Conservation (phyloP, 345 rosid species). For the Arabidopsis suecica region DNA sequence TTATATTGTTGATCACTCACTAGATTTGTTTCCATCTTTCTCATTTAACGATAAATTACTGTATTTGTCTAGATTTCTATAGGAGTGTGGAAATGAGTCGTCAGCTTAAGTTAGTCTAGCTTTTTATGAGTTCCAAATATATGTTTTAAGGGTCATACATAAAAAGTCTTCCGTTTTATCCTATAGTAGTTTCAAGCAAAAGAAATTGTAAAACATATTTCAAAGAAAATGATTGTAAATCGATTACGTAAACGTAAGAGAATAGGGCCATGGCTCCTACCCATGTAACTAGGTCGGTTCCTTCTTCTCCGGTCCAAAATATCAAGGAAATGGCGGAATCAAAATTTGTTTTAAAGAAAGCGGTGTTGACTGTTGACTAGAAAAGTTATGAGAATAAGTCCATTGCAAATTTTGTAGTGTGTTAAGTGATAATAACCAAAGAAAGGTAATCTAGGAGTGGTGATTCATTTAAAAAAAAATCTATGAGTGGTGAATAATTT, state of each 20-base stretch:
- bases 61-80: constrained; percentile 16
- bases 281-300: neutral
- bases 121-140: neutral
- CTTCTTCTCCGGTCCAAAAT: constrained; percentile 11
- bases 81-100: neutral
- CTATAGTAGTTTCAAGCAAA: no score
- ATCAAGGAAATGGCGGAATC: constrained; percentile 9
- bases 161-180: no score
- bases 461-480: neutral
- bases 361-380: no score
- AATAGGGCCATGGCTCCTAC: neutral
- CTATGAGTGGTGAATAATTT: neutral
- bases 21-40: constrained; percentile 19
- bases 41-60: constrained; percentile 33
- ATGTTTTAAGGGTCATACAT: no score
- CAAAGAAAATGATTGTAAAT: neutral
- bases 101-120: neutral
- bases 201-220: no score
- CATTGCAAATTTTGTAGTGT: neutral
- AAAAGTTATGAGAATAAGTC: neutral
- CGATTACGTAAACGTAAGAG: constrained; percentile 25
- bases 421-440: neutral
- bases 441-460: neutral
- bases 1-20: constrained; percentile 17
- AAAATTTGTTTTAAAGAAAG: neutral